Evolutionary conservation across 345 rosid genomes (phyloP), one percentile per base, ranked within the genome.

Genomic region (Populus alba): DNA sequence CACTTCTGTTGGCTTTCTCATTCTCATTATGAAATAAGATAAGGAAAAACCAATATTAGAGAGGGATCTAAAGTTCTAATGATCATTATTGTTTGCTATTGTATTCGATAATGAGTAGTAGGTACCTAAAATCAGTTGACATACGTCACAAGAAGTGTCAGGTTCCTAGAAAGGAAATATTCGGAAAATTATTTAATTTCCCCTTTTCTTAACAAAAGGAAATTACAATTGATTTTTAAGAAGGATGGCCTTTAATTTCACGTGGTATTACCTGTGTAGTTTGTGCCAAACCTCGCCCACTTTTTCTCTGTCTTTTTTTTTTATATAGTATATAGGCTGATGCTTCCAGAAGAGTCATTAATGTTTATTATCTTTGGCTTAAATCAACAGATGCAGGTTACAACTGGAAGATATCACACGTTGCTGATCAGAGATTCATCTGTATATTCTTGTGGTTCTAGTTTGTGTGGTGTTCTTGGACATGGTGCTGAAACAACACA

Each of bases 401-500:
- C 98, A 63, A 93, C 99, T 0, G 98, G 98, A 78, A 92, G 87
- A 87, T 89, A 92, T 86, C 98, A 92, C 84, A 95, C 98, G 51
- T 83, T 95, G 87, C 87, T 95, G 68, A 91, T 92, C 86, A 89
- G 88, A 79, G 86, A 95, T 85, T 92, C 99, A 75, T 89, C 91
- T 71, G 88, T 91, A 68, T 93, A 93, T 82, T 93, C 99, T 83
- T 92, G 97, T 82, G 99, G 98, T 80, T 90, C 95, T 71, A 90
- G 94, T 86, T 85, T 92, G 85, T 86, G 88, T 55, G 98, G 99
- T 77, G 96, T 90, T 75, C 99, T 95, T 78, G 98, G 97, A 78
- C 99, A 95, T 82, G 97, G 95, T 22, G 90, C 97, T 55, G 97
- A 93, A 86, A 95, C 91, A 81, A 93, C 97, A 76, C 96, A 95